Evolutionary conservation across 2,329 filamentous ascomycete species (phyloP).

Genomic region (Sporothrix brunneoviolacea): DNA sequence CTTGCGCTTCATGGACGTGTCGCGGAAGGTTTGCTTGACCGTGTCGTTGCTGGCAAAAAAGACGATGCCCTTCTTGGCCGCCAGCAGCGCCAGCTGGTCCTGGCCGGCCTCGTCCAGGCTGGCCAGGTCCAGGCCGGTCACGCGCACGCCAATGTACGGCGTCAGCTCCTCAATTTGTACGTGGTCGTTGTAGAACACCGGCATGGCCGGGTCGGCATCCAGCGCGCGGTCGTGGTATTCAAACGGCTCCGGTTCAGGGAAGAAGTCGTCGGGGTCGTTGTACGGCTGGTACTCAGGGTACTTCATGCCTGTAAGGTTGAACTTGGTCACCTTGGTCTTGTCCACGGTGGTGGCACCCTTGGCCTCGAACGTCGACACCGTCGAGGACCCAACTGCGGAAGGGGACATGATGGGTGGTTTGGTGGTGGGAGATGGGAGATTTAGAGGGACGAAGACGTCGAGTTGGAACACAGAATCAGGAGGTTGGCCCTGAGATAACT

Average conservation of each 20-base stretch:
- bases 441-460: too few species aligned
- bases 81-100: neutral
- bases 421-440: neutral
- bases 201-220: neutral
- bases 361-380: neutral
- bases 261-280: neutral
- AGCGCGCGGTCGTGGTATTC: neutral
- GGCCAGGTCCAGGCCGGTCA: neutral
- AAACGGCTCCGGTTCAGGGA: neutral
- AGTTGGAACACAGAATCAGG: neutral
- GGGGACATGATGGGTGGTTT: neutral
- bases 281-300: neutral
- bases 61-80: neutral
- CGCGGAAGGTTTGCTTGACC: neutral
- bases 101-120: neutral
- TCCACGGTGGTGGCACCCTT: neutral
- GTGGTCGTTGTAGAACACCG: neutral
- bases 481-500: neutral
- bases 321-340: neutral
- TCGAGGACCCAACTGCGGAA: neutral
- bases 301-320: neutral
- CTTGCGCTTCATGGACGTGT: neutral
- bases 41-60: neutral
- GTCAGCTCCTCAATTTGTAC: neutral
- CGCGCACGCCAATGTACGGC: neutral